Conservation (phyloP, 2,329 filamentous ascomycete species). For the Hypocrella siamensis region DNA sequence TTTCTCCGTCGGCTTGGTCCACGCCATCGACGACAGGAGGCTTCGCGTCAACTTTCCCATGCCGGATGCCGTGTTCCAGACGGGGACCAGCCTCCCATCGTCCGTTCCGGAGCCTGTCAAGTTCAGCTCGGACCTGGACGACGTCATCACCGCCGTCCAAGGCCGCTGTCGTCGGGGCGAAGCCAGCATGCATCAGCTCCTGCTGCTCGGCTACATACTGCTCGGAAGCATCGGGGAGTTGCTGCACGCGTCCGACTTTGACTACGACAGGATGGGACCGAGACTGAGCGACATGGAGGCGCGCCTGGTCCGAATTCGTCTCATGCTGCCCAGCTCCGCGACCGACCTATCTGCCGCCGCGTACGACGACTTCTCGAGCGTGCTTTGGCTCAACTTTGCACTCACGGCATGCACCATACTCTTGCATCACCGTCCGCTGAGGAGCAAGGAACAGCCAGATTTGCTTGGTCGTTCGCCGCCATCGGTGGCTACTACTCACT, state of each 20-base stretch:
- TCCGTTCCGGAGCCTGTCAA: neutral
- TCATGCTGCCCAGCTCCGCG: conserved; percentile 9
- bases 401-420: conserved; percentile 8
- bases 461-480: neutral
- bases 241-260: conserved; percentile 6
- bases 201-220: conserved; percentile 9
- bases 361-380: conserved; percentile 5
- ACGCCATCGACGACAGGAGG: conserved; percentile 11
- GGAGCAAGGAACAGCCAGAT: neutral
- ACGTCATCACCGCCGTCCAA: conserved; percentile 7
- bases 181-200: conserved; percentile 7
- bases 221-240: conserved; percentile 9
- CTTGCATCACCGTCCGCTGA: conserved; percentile 8
- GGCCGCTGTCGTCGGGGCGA: conserved; percentile 3
- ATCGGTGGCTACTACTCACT: too few relatives aligned
- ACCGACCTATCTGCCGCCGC: conserved; percentile 8
- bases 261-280: conserved; percentile 2
- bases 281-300: neutral
- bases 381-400: conserved; percentile 9
- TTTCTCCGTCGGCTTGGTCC: conserved; percentile 9
- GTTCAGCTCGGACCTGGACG: conserved; percentile 6
- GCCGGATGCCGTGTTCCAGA: conserved; percentile 8
- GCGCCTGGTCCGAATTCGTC: conserved; percentile 6
- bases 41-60: conserved; percentile 10
- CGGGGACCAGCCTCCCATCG: neutral